Evolutionary conservation across 2,329 filamentous ascomycete species (phyloP).

Genomic region (Onygenales sp.): DNA sequence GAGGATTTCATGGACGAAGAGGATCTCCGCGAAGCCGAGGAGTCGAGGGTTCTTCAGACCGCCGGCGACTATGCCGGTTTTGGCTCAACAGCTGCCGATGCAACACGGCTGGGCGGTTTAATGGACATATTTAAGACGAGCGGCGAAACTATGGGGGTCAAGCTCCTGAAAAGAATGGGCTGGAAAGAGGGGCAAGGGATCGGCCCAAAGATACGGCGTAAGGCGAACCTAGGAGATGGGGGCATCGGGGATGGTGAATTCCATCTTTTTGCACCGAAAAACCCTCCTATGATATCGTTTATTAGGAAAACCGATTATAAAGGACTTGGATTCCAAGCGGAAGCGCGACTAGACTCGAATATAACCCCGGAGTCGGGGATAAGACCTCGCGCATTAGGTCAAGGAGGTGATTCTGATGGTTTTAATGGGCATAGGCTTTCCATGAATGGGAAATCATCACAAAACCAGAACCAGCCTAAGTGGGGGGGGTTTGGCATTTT

Average conservation of each 20-base stretch:
- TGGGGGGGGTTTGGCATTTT: constrained; percentile 75
- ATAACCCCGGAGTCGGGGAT: constrained; percentile 5
- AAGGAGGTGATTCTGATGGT: constrained; percentile 24
- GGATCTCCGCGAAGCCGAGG: constrained; percentile 77
- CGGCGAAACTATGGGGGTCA: constrained; percentile 79
- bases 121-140: constrained; percentile 62
- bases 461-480: constrained; percentile 45
- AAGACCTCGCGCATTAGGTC: constrained; percentile 19
- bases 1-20: constrained; percentile 99
- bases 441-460: constrained; percentile 24
- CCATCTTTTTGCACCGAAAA: constrained; percentile 78
- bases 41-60: constrained; percentile 65
- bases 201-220: constrained; percentile 71
- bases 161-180: constrained; percentile 82
- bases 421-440: constrained; percentile 28
- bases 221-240: constrained; percentile 56
- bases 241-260: constrained; percentile 39
- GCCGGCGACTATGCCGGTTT: constrained; percentile 65
- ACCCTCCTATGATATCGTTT: constrained; percentile 54
- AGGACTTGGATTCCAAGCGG: constrained; percentile 37
- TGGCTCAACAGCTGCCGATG: constrained; percentile 54
- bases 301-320: constrained; percentile 36
- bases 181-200: constrained; percentile 93
- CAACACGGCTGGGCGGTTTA: constrained; percentile 44
- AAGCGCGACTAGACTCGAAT: constrained; percentile 24